These are phyloP conservation scores for Geopyxis carbonaria DNA, from an alignment of 495 filamentous ascomycete genomes.

Conservation along the genomic window DNA sequence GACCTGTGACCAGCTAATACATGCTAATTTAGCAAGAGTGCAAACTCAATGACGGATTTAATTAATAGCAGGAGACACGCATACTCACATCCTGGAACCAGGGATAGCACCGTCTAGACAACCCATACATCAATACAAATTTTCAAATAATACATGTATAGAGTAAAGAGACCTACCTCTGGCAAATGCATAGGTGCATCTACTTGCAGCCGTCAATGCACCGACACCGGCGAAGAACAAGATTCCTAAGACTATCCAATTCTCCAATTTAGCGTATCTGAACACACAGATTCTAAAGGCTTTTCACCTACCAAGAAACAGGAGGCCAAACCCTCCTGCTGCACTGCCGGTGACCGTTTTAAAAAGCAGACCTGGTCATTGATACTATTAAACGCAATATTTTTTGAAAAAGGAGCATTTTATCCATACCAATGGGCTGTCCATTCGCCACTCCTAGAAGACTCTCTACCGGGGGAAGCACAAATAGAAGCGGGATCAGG, in stretches of 20 bases:
- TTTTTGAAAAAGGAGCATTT: slow-evolving; percentile 15
- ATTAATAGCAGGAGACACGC: no score
- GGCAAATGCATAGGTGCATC: slow-evolving; percentile 46
- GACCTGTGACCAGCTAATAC: slow-evolving; percentile 36
- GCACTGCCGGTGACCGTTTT: slow-evolving; percentile 41
- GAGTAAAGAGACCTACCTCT: slow-evolving; percentile 24
- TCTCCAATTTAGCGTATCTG: neutral
- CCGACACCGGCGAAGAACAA: slow-evolving; percentile 43
- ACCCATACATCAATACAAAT: no score
- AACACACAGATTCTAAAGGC: neutral
- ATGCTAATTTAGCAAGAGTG: neutral
- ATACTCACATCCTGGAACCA: slow-evolving; percentile 35
- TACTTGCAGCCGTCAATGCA: slow-evolving; percentile 39
- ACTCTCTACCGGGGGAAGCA: slow-evolving; percentile 35
- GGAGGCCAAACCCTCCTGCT: slow-evolving; percentile 51
- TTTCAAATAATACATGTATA: no score
- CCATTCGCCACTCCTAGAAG: slow-evolving; percentile 38
- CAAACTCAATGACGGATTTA: neutral
- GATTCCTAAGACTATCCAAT: slow-evolving; percentile 44
- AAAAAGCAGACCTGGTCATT: slow-evolving; percentile 29
- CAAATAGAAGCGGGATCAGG: slow-evolving; percentile 45
- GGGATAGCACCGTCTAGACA: slow-evolving; percentile 45
- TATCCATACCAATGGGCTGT: slow-evolving; percentile 42
- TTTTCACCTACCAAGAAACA: slow-evolving; percentile 40
- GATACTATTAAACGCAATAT: neutral